Percentiles rank a stretch among this genome's conserved stretches.
These are phyloP conservation scores for Coemansia sp. DNA, from an alignment of 192 early-diverging fungal species.

Conservation along the genomic window DNA sequence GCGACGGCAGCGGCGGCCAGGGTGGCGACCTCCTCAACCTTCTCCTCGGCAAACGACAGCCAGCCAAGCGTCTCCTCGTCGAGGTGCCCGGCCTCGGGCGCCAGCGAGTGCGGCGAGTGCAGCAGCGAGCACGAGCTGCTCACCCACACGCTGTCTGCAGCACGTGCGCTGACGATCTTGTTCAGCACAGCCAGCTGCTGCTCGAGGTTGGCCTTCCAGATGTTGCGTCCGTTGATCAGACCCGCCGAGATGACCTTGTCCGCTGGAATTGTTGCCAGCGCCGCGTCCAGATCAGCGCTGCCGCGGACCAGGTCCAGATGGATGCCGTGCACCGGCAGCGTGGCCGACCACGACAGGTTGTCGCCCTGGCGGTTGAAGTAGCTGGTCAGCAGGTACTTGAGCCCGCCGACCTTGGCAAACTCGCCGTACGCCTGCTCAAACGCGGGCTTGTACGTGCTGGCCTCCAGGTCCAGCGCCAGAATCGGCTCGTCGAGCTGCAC, in stretches of 20 bases:
- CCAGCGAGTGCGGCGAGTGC: slow-evolving; percentile 88
- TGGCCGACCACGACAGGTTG: slow-evolving; percentile 70
- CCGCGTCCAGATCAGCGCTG: slow-evolving; percentile 72
- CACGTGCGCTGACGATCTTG: slow-evolving; percentile 58
- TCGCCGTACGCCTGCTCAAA: slow-evolving; percentile 35
- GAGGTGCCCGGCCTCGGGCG: slow-evolving; percentile 68
- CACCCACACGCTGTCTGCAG: slow-evolving; percentile 69
- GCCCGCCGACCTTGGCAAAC: slow-evolving; percentile 34
- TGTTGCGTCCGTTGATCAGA: slow-evolving; percentile 94
- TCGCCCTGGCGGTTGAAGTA: slow-evolving; percentile 87
- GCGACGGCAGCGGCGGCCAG: slow-evolving; percentile 59
- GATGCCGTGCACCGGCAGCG: slow-evolving; percentile 78
- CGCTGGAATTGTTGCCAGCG: slow-evolving; percentile 59
- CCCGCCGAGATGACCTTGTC: slow-evolving; percentile 85
- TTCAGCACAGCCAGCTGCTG: slow-evolving; percentile 66
- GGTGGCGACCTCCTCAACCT: slow-evolving; percentile 77
- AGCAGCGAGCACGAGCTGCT: slow-evolving; percentile 90
- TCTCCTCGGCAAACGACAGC: slow-evolving; percentile 93
- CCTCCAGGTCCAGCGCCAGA: slow-evolving; percentile 78
- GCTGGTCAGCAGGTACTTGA: slow-evolving; percentile 75
- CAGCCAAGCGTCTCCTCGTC: slow-evolving; percentile 83
- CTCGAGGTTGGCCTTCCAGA: slow-evolving; percentile 92
- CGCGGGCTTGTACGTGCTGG: slow-evolving; percentile 81
- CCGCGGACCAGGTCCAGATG: slow-evolving; percentile 92
- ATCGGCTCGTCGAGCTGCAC: slow-evolving; percentile 97